Conservation (phyloP, 495 filamentous ascomycete genomes). For the Lophium mytilinum region DNA sequence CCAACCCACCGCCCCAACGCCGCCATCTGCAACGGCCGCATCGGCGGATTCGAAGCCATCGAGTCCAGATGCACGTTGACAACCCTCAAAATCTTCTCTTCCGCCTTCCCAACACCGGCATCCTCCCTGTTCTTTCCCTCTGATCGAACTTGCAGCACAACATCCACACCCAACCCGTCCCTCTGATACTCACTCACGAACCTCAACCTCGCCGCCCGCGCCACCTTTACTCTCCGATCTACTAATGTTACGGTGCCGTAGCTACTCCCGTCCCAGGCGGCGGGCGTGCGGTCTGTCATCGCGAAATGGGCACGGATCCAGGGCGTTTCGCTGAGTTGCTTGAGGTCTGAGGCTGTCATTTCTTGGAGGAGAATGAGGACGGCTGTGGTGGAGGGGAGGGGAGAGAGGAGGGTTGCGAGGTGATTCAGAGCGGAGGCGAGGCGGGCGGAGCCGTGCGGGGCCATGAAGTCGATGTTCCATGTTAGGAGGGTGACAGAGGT, state of each 20-base stretch:
- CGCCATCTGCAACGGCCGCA: slow-evolving; percentile 40
- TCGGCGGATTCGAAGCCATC: slow-evolving; percentile 31
- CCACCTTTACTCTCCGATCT: slow-evolving; percentile 36
- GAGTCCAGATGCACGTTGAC: slow-evolving; percentile 52
- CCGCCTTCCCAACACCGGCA: slow-evolving; percentile 17
- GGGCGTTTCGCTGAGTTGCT: slow-evolving; percentile 28
- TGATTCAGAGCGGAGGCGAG: slow-evolving; percentile 40
- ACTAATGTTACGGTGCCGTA: slow-evolving; percentile 48
- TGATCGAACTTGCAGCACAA: background rate
- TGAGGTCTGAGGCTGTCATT: slow-evolving; percentile 39
- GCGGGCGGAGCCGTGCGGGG: slow-evolving; percentile 30
- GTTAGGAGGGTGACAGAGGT: slow-evolving; percentile 20
- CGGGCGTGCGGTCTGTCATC: slow-evolving; percentile 39
- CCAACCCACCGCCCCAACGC: slow-evolving; percentile 37
- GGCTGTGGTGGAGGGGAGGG: slow-evolving; percentile 14
- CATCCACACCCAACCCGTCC: slow-evolving; percentile 46
- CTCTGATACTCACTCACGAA: slow-evolving; percentile 36
- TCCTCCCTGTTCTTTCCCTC: slow-evolving; percentile 36
- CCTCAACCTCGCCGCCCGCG: slow-evolving; percentile 41
- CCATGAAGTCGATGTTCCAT: slow-evolving; percentile 50
- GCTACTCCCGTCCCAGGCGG: slow-evolving; percentile 27
- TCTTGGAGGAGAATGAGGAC: slow-evolving; percentile 47
- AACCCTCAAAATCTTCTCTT: slow-evolving; percentile 30
- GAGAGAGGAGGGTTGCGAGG: slow-evolving; percentile 28
- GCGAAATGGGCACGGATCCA: slow-evolving; percentile 42